These are phyloP conservation scores for Rhizophlyctis rosea DNA, from an alignment of 192 early-diverging fungal species.

Conservation along the genomic window DNA sequence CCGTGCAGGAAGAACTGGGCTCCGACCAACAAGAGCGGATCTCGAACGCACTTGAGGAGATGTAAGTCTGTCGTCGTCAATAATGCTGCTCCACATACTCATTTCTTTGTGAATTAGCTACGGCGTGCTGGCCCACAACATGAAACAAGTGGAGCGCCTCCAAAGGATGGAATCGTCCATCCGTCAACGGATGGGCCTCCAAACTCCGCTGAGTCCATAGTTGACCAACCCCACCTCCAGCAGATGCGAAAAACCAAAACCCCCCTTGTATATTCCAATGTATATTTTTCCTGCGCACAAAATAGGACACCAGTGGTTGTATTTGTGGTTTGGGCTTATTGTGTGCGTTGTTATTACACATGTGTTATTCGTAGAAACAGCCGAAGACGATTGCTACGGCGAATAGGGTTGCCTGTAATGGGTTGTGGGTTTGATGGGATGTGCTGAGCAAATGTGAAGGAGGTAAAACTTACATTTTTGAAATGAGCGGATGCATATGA, in stretches of 20 bases:
- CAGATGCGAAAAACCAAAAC: too few species aligned
- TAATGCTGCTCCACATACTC: neutral
- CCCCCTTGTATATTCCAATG: too few species aligned
- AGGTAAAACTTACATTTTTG: conserved; percentile 44
- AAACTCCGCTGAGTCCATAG: too few species aligned
- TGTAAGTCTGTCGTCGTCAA: neutral
- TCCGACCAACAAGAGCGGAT: neutral
- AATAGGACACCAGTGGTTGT: too few species aligned
- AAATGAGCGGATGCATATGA: conserved; percentile 53
- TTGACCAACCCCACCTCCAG: too few species aligned
- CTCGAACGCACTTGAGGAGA: neutral
- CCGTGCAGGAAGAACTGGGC: neutral
- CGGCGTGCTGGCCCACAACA: neutral
- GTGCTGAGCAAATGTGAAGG: neutral
- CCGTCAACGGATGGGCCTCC: neutral
- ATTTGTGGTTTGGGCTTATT: too few species aligned
- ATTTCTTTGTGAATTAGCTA: neutral
- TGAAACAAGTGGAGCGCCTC: neutral
- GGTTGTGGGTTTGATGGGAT: neutral
- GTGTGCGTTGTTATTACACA: too few species aligned
- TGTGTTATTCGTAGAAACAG: conserved; percentile 48
- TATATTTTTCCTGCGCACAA: too few species aligned
- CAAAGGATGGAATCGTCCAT: neutral
- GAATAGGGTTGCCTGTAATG: conserved; percentile 45
- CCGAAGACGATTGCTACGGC: conserved; percentile 56